Percentiles rank a stretch among this genome's conserved stretches.
Evolutionary conservation across 1,284 basidiomycete genomes (phyloP).

Genomic region (Pholiota adiposa): DNA sequence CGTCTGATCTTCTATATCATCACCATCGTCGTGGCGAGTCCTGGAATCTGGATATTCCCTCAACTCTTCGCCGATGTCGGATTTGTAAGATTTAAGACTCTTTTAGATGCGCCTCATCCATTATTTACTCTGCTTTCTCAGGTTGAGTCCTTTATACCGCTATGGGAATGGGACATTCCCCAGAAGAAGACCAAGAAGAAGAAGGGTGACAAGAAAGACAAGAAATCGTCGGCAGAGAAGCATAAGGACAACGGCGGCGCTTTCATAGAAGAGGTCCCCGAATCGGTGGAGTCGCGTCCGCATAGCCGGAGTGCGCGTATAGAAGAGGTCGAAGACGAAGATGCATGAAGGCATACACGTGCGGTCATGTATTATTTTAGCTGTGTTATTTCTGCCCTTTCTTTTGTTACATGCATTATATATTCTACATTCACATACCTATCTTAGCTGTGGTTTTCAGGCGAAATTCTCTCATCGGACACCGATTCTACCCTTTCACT

Average conservation of each 20-base stretch:
- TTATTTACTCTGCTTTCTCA: constrained; percentile 32
- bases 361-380: constrained; percentile 13
- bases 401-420: constrained; percentile 7
- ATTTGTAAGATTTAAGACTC: constrained; percentile 72
- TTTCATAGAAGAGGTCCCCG: constrained; percentile 59
- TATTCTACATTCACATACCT: constrained; percentile 10
- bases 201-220: constrained; percentile 55
- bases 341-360: constrained; percentile 33
- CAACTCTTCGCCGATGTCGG: constrained; percentile 98
- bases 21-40: constrained; percentile 84
- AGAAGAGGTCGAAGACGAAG: constrained; percentile 64
- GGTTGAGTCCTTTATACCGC: constrained; percentile 97
- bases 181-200: constrained; percentile 87
- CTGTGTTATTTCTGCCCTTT: constrained; percentile 2
- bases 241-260: constrained; percentile 45
- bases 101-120: not conserved
- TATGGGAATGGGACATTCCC: constrained; percentile 97
- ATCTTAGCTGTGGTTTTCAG: not conserved
- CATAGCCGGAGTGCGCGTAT: constrained; percentile 60
- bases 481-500: not conserved
- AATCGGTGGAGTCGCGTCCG: constrained; percentile 59
- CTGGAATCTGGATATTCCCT: constrained; percentile 99
- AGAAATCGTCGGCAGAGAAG: constrained; percentile 37
- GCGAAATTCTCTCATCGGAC: not conserved
- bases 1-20: constrained; percentile 94